Conservation (phyloP, 2,329 filamentous ascomycete genomes). For the Nannizziopsis barbatae region DNA sequence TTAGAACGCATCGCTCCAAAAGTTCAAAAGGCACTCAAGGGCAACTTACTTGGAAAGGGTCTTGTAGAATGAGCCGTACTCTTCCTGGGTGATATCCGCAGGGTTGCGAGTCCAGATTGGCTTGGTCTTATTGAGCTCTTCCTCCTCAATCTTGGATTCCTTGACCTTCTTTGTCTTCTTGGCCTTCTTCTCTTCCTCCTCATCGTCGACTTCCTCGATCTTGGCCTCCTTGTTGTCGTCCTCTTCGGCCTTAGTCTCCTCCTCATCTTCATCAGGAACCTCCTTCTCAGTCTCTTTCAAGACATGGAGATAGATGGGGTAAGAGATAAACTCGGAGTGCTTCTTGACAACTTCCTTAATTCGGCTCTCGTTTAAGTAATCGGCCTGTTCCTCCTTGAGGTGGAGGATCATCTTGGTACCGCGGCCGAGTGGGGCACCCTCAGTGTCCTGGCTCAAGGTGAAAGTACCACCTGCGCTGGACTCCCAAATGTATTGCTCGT, state of each 20-base stretch:
- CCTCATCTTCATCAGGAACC: slow-evolving; percentile 90
- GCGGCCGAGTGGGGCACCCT: slow-evolving; percentile 80
- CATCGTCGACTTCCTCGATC: slow-evolving; percentile 83
- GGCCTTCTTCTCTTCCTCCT: slow-evolving; percentile 75
- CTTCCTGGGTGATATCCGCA: slow-evolving; percentile 84
- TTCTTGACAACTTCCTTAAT: slow-evolving; percentile 99
- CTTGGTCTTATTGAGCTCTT: slow-evolving; percentile 99
- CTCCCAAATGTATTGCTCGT: slow-evolving; percentile 99
- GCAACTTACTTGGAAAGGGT: slow-evolving; percentile 67
- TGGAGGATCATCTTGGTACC: slow-evolving; percentile 97
- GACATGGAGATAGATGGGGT: slow-evolving; percentile 99
- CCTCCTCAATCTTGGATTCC: slow-evolving; percentile 96
- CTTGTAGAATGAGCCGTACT: slow-evolving; percentile 99
- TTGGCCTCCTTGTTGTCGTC: slow-evolving; percentile 88
- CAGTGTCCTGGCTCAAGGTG: slow-evolving; percentile 79
- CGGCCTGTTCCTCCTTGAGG: slow-evolving; percentile 97
- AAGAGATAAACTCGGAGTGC: slow-evolving; percentile 99
- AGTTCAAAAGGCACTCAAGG: neutral
- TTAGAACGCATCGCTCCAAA: slow-evolving; percentile 13
- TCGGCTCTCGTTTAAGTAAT: slow-evolving; percentile 97
- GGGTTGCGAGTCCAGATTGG: slow-evolving; percentile 99
- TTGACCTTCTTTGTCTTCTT: slow-evolving; percentile 99
- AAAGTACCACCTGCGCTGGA: slow-evolving; percentile 95
- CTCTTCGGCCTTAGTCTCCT: slow-evolving; percentile 48
- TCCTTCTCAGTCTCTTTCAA: slow-evolving; percentile 98